Evolutionary conservation across 2,329 filamentous ascomycete genomes (phyloP).

Genomic region (Penicillium sp.): DNA sequence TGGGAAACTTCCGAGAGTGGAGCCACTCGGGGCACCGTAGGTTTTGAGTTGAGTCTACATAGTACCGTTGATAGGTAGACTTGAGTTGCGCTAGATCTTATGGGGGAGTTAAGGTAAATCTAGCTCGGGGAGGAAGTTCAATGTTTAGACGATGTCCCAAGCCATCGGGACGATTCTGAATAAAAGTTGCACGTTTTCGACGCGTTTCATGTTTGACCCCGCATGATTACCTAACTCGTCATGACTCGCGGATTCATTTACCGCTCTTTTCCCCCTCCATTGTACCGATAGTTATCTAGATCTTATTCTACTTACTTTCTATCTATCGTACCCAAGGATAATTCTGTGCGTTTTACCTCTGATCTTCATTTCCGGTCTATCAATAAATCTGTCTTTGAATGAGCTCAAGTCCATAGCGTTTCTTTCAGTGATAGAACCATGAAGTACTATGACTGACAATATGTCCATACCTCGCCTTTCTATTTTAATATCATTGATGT

Average conservation of each 20-base stretch:
- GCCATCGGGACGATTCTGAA: too few species aligned
- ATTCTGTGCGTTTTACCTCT: not conserved
- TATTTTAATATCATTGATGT: not conserved
- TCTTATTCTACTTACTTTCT: not conserved
- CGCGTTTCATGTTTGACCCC: not conserved
- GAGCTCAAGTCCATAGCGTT: not conserved
- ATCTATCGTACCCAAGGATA: not conserved
- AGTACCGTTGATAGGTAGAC: not conserved
- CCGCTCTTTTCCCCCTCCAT: not conserved
- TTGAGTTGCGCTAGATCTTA: not conserved
- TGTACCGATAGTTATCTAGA: too few species aligned
- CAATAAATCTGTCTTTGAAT: not conserved
- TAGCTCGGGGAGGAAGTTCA: not conserved
- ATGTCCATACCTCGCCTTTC: too few species aligned
- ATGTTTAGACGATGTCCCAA: not conserved
- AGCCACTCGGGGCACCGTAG: constrained; percentile 5
- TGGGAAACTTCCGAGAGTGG: constrained; percentile 14
- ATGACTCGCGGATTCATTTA: not conserved
- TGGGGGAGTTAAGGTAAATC: not conserved
- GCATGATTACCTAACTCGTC: not conserved
- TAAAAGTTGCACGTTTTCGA: too few species aligned
- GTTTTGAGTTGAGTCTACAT: not conserved
- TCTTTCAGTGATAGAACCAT: not conserved
- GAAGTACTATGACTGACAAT: not conserved
- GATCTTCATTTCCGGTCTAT: not conserved